Base-by-base conservation (phyloP, 441 rosid species). In the Populus hybrid region DNA sequence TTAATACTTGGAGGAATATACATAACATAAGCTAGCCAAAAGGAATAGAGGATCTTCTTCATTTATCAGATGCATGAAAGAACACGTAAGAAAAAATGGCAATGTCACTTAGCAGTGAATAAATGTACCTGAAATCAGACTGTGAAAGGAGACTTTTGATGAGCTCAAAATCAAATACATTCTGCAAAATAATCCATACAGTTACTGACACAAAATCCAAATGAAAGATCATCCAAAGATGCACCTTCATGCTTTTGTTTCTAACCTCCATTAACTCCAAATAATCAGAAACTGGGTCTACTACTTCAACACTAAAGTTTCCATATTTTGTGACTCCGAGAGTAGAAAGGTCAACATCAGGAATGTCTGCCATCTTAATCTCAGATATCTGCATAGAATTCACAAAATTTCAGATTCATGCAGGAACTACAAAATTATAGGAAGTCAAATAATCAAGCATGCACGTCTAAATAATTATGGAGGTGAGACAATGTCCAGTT, bases 261-360 rank as follows among this genome's bases (percentile, higher is more conserved):
- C 89, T 80, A 75, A 92, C 97, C 94, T 94, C 94, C 98, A 96
- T 88, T 75, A 96, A 85, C 86, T 91, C 98, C 89, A 94, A 83
- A 79, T 92, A 94, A 83, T 94, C 98, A 8, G 97, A 88, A 84
- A 96, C 95, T 5, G 99, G 96, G 82, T 93, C 94, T 76, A 94
- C 84, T 72, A 96, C 98, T 91, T 96, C 97, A 53, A 94, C 94
- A 67, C 80, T 80, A 83, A 94, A 96, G 79, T 77, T 89, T 72
- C 95, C 97, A 74, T 81, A 89, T 69, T 88, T 92, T 32, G 93
- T 86, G 66, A 88, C 87, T 80, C 97, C 92, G 74, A 89, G 85
- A 70, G 61, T 76, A 84, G 97, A 91, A 82, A 95, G 97, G 82
- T 94, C 94, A 66, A 85, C 82, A 79, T 94, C 94, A 14, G 95